Conservation (phyloP, 345 rosid genomes). For the Gossypium bickii region DNA sequence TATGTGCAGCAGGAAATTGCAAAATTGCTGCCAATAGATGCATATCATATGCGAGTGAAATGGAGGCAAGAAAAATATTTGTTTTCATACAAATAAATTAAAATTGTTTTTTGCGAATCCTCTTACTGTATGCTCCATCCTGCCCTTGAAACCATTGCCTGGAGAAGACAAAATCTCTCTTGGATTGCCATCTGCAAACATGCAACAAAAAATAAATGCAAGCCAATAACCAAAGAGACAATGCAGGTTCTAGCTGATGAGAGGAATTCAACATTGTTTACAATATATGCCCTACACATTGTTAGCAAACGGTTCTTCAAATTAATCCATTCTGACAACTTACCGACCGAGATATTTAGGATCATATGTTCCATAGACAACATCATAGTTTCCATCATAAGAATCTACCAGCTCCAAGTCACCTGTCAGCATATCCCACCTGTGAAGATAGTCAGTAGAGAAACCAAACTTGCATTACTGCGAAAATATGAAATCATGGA, state of each 20-base stretch:
- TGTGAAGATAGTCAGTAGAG: conserved; percentile 39
- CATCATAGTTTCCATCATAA: conserved; percentile 86
- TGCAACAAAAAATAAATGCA: conserved; percentile 19
- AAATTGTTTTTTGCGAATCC: conserved; percentile 6
- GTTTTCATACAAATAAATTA: background rate
- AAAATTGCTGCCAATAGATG: conserved; percentile 63
- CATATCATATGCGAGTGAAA: conserved; percentile 14
- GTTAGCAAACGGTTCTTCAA: background rate
- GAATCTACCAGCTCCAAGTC: conserved; percentile 82
- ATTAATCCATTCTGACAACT: conserved; percentile 6
- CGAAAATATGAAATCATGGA: conserved; percentile 10
- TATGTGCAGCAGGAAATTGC: conserved; percentile 76
- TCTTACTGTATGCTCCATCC: conserved; percentile 97
- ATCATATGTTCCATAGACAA: conserved; percentile 77
- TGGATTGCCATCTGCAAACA: conserved; percentile 80
- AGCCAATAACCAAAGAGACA: background rate
- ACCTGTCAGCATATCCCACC: conserved; percentile 95
- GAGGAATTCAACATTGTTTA: background rate
- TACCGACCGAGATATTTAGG: conserved; percentile 84
- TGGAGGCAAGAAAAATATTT: conserved; percentile 18
- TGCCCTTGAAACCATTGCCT: conserved; percentile 96
- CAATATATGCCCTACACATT: background rate
- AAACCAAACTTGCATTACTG: conserved; percentile 17
- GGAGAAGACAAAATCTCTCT: conserved; percentile 89
- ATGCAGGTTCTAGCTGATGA: background rate